Evolutionary conservation across 805 yeast genomes (phyloP), one percentile per base, ranked within the genome.

Genomic region (Pichia nakasei): DNA sequence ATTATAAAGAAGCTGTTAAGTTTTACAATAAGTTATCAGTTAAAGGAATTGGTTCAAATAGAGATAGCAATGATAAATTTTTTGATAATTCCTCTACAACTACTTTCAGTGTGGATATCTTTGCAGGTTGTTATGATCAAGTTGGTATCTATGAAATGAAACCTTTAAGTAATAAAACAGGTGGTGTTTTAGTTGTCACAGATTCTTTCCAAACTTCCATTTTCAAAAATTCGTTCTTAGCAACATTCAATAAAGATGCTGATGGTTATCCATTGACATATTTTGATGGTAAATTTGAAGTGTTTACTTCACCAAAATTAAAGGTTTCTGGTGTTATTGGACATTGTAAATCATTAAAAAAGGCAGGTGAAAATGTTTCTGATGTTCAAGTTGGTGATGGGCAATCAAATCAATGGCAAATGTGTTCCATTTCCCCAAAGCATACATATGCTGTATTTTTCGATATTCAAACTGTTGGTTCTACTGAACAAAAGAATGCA

Each of bases 41-140:
- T 37, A 82, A 80, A 52, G 85, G 85, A 32, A 76, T 91, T 39
- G 72, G 73, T 52, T 39, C 55, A 35, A 61, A 59, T 48, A 63
- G 61, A 45, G 67, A 61, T 44, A 39, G 52, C 27, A 65, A 64
- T 38, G 69, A 65, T 49, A 64, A 64, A 48, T 59, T 56, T 46
- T 55, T 58, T 38, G 69, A 65, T 48, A 61, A 57, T 26, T 57
- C 58, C 35, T 58, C 68, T 18, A 64, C 67, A 21, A 76, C 78
- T 51, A 85, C 87, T 15, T 95, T 86, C 57, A 77, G 91, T 24
- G 80, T 89, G 47, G 96, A 89, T 63, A 77, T 89, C 39, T 88
- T 85, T 65, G 95, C 95, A 26, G 96, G 97, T 49, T 85, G 96
- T 68, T 87, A 86, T 63, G 97, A 89, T 67, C 97, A 89, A 72